Percentiles rank a stretch among this genome's conserved stretches.
Conservation (phyloP, 2,329 filamentous ascomycete genomes). For the Calonectria pteridis region DNA sequence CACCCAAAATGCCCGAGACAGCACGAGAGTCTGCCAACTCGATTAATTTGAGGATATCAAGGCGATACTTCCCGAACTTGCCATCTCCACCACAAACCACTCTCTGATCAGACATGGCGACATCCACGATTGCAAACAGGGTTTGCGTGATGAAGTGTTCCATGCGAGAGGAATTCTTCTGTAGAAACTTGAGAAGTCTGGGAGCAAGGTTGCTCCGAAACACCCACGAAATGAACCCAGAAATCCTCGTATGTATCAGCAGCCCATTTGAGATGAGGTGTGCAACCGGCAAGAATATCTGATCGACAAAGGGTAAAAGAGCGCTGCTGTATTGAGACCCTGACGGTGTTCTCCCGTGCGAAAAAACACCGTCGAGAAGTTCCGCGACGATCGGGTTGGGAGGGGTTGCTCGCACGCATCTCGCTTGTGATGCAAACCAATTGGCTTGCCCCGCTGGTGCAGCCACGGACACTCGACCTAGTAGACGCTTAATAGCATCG, state of each 20-base stretch:
- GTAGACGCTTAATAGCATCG: neutral
- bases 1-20: neutral
- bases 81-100: neutral
- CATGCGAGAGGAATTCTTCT: neutral
- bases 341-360: neutral
- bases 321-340: neutral
- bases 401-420: neutral
- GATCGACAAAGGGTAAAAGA: neutral
- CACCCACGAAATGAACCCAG: neutral
- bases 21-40: neutral
- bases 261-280: slow-evolving; percentile 1
- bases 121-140: neutral
- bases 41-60: neutral
- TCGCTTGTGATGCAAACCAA: neutral
- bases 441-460: neutral
- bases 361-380: neutral
- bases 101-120: neutral
- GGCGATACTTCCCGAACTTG: neutral
- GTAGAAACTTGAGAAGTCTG: neutral
- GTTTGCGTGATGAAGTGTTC: neutral
- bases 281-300: slow-evolving; percentile 8
- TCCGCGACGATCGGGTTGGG: neutral
- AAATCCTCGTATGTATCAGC: neutral
- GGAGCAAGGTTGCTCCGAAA: neutral
- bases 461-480: neutral